phyloP scores from a whole-genome alignment of 139 green algal genomes.

The Closterium sp. region DNA sequence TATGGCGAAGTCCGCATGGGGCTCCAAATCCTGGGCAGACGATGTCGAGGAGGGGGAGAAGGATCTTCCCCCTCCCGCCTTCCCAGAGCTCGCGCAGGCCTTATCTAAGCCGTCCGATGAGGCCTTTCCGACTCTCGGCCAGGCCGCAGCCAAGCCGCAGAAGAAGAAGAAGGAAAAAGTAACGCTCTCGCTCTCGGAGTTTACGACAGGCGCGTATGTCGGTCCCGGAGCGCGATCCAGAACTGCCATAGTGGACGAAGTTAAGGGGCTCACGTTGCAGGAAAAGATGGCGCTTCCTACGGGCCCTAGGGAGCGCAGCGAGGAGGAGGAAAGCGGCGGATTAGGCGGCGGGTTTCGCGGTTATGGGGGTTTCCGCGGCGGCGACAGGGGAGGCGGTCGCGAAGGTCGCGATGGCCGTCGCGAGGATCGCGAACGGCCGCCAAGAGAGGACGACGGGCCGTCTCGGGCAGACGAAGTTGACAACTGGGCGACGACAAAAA shows the following conservation, averaged over 20 bases:
- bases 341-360: constrained; percentile 74
- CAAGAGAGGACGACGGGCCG: constrained; percentile 56
- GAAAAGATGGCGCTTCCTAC: constrained; percentile 66
- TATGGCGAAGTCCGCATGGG: neutral
- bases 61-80: neutral
- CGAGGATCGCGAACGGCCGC: constrained; percentile 39
- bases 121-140: constrained; percentile 56
- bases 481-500: constrained; percentile 69
- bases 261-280: constrained; percentile 14
- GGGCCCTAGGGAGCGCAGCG: constrained; percentile 58
- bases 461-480: constrained; percentile 74
- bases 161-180: constrained; percentile 75
- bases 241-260: neutral
- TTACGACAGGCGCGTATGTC: constrained; percentile 47
- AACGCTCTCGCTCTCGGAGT: constrained; percentile 70
- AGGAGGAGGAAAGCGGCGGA: constrained; percentile 48
- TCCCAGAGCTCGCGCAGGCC: neutral
- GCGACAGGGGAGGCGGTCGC: constrained; percentile 10
- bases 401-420: constrained; percentile 27
- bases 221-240: constrained; percentile 9
- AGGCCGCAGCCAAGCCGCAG: constrained; percentile 60
- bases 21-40: constrained; percentile 11
- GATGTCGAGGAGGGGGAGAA: constrained; percentile 32
- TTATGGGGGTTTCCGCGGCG: constrained; percentile 66
- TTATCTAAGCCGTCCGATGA: constrained; percentile 16